phyloP scores from a whole-genome alignment of 2,329 filamentous ascomycete genomes.

The Cercospora sp. region DNA sequence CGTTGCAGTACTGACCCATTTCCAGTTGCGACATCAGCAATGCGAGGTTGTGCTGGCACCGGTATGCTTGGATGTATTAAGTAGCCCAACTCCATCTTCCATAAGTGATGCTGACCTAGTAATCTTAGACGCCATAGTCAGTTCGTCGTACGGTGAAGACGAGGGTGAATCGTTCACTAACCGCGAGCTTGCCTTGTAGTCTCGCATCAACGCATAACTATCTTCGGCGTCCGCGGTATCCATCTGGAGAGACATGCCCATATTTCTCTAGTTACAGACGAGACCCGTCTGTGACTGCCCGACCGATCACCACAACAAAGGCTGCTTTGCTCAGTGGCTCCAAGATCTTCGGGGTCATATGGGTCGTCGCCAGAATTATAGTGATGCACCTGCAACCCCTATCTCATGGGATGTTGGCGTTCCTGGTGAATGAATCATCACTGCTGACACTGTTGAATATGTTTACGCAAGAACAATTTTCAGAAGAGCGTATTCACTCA shows the following conservation, averaged over 20 bases:
- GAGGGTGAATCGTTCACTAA: not conserved
- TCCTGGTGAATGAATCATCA: not conserved
- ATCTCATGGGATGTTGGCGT: not conserved
- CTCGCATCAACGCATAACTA: not conserved
- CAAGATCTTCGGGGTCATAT: not conserved
- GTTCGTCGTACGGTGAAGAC: too few species aligned
- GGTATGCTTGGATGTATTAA: slow-evolving; percentile 2
- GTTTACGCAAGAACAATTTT: not conserved
- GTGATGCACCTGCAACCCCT: not conserved
- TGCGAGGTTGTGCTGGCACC: not conserved
- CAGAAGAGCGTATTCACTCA: not conserved
- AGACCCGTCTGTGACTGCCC: not conserved
- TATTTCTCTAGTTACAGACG: not conserved
- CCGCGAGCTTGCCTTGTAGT: slow-evolving; percentile 1
- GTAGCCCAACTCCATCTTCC: not conserved
- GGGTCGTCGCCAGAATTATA: not conserved
- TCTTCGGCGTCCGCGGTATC: not conserved
- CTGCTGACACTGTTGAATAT: not conserved
- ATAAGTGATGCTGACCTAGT: not conserved
- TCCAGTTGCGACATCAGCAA: not conserved
- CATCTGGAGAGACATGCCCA: not conserved
- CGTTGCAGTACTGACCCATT: not conserved
- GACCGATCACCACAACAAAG: not conserved
- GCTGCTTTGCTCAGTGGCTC: not conserved
- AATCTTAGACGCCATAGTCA: not conserved